Percentiles rank a stretch among this genome's conserved stretches.
Conservation (phyloP, 495 filamentous ascomycete species). For the Penicillium odoratum region DNA sequence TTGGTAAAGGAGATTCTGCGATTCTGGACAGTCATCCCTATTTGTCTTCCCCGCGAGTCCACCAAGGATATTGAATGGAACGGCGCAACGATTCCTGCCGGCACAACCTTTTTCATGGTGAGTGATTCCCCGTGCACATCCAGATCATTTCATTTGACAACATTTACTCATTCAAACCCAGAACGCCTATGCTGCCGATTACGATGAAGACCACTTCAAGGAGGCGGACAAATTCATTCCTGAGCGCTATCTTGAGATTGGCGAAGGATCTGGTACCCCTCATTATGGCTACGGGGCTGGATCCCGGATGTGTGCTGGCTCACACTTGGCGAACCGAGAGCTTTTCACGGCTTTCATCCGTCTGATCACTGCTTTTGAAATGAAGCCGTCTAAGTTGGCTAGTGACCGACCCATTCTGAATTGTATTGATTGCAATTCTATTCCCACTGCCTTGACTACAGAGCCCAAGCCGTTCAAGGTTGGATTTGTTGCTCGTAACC, state of each 20-base stretch:
- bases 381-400: slow-evolving; percentile 39
- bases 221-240: slow-evolving; percentile 58
- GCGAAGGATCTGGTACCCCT: slow-evolving; percentile 59
- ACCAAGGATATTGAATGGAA: slow-evolving; percentile 65
- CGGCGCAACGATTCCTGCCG: slow-evolving; percentile 58
- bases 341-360: slow-evolving; percentile 67
- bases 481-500: slow-evolving; percentile 50
- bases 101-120: slow-evolving; percentile 68
- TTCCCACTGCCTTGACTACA: slow-evolving; percentile 64
- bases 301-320: slow-evolving; percentile 72
- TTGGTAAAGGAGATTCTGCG: slow-evolving; percentile 68
- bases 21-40: slow-evolving; percentile 74
- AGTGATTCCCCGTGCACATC: background rate
- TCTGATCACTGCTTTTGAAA: slow-evolving; percentile 65
- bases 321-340: slow-evolving; percentile 66
- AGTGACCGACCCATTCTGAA: slow-evolving; percentile 57
- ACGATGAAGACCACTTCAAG: slow-evolving; percentile 65
- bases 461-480: slow-evolving; percentile 72
- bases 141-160: background rate
- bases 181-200: slow-evolving; percentile 71
- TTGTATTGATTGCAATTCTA: slow-evolving; percentile 61
- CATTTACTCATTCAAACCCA: slow-evolving; percentile 14
- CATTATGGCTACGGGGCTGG: slow-evolving; percentile 73
- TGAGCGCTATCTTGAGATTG: slow-evolving; percentile 62
- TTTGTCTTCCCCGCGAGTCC: slow-evolving; percentile 64